phyloP scores from a whole-genome alignment of 257 asterid species.

The Lantana camara region DNA sequence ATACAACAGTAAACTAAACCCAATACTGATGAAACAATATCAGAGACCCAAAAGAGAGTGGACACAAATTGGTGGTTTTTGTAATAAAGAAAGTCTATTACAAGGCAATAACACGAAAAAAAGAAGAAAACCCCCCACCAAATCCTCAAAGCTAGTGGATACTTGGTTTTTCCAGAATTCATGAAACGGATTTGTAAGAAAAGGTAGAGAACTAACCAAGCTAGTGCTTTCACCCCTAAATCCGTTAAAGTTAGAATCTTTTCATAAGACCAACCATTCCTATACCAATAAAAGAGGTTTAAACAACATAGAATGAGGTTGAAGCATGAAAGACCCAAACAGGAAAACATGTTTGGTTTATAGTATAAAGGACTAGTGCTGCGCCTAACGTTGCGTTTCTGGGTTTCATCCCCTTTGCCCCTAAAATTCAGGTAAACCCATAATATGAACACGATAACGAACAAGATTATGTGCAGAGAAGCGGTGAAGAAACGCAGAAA shows the following conservation, averaged over 20 bases:
- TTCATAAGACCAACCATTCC: constrained; percentile 72
- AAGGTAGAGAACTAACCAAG: constrained; percentile 61
- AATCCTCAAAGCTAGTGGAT: constrained; percentile 61
- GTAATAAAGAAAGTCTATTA: constrained; percentile 51
- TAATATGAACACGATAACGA: constrained; percentile 28
- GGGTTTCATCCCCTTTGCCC: constrained; percentile 18
- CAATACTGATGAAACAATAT: constrained; percentile 42
- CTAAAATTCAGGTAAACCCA: constrained; percentile 44
- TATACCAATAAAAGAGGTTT: constrained; percentile 62
- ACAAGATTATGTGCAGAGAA: constrained; percentile 52
- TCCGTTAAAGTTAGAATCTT: constrained; percentile 57
- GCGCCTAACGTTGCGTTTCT: constrained; percentile 23
- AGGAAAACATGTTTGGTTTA: constrained; percentile 44
- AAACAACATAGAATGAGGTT: constrained; percentile 52
- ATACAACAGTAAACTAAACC: constrained; percentile 55
- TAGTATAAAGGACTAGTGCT: constrained; percentile 27
- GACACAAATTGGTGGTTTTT: constrained; percentile 41
- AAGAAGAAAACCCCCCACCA: constrained; percentile 74
- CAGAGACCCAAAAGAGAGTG: constrained; percentile 62
- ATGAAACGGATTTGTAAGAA: constrained; percentile 43
- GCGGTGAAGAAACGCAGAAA: constrained; percentile 52
- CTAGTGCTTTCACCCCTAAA: constrained; percentile 50
- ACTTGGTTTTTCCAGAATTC: constrained; percentile 47
- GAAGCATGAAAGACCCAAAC: constrained; percentile 46
- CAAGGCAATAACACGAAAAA: constrained; percentile 66